A percentile compares a stretch with the other conserved stretches of the same genome.
These are phyloP conservation scores for Trametes punicea DNA, from an alignment of 768 basidiomycete species.

Conservation along the genomic window DNA sequence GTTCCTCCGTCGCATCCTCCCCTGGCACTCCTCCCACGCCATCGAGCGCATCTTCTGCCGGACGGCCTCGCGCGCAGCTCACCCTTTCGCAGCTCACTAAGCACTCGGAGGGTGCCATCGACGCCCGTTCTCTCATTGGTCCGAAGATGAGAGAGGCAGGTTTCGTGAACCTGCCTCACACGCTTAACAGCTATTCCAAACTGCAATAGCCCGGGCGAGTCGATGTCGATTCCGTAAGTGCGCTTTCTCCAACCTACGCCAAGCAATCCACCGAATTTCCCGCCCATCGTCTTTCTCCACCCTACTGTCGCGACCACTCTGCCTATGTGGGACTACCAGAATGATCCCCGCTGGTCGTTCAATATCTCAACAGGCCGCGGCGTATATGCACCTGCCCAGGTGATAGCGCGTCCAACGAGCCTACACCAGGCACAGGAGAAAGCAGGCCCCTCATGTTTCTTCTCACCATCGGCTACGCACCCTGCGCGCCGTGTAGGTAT, in stretches of 20 bases:
- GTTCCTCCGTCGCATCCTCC: conserved; percentile 1
- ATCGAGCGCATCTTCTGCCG: not conserved
- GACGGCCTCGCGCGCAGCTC: conserved; percentile 11
- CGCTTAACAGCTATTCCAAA: conserved; percentile 10
- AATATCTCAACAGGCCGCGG: not conserved
- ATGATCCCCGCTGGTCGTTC: not conserved
- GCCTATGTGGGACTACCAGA: conserved; percentile 28
- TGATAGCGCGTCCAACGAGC: conserved; percentile 1
- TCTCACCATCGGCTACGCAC: not conserved
- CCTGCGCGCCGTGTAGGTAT: not conserved
- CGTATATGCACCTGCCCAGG: not conserved
- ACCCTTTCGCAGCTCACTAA: conserved; percentile 23
- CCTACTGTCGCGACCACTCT: conserved; percentile 12
- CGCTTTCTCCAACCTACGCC: conserved; percentile 21
- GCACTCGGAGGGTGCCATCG: conserved; percentile 27
- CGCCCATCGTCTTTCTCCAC: conserved; percentile 26
- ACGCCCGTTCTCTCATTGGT: conserved; percentile 27
- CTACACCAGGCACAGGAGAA: not conserved
- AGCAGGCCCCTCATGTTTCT: not conserved
- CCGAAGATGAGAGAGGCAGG: conserved; percentile 30
- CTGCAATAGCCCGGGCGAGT: not conserved
- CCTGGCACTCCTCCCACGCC: conserved; percentile 11
- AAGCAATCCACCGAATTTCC: conserved; percentile 27
- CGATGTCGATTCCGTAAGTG: conserved; percentile 8
- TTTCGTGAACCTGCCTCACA: conserved; percentile 25